A percentile compares a stretch with the other conserved stretches of the same genome.
These are phyloP conservation scores for Penicillium verhagenii DNA, from an alignment of 495 filamentous ascomycete species.

Conservation along the genomic window DNA sequence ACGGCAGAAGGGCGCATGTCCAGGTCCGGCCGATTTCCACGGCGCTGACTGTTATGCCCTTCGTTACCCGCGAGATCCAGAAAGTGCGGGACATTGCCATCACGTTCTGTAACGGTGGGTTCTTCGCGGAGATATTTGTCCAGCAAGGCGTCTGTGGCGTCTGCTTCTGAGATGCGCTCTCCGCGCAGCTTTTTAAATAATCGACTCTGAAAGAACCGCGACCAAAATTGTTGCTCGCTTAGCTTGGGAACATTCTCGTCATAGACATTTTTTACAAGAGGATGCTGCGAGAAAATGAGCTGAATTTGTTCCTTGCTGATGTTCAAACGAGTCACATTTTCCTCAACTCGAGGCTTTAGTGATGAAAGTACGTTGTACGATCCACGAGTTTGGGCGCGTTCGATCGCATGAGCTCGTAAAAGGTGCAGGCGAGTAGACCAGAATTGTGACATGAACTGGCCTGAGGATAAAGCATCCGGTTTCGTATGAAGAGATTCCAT, in stretches of 20 bases:
- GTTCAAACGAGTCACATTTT: conserved; percentile 74
- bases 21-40: conserved; percentile 80
- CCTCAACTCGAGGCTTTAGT: conserved; percentile 78
- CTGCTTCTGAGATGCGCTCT: conserved; percentile 73
- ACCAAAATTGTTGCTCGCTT: conserved; percentile 81
- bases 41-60: conserved; percentile 73
- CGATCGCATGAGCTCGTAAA: conserved; percentile 85
- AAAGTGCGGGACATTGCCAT: conserved; percentile 73
- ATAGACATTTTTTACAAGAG: conserved; percentile 85
- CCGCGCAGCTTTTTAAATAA: conserved; percentile 90
- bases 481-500: conserved; percentile 74
- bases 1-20: conserved; percentile 74
- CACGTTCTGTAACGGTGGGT: conserved; percentile 45
- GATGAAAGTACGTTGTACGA: conserved; percentile 89
- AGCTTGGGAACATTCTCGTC: conserved; percentile 90
- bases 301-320: conserved; percentile 91
- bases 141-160: conserved; percentile 69
- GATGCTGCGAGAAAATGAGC: conserved; percentile 89
- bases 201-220: conserved; percentile 83
- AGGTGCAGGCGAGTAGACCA: conserved; percentile 85
- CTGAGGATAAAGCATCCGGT: conserved; percentile 72
- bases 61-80: conserved; percentile 94
- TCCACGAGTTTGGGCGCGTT: conserved; percentile 77
- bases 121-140: conserved; percentile 84
- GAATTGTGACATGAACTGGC: conserved; percentile 83